Evolutionary conservation across 192 early-diverging fungal genomes (phyloP).

Genomic region (Coemansia sp.): DNA sequence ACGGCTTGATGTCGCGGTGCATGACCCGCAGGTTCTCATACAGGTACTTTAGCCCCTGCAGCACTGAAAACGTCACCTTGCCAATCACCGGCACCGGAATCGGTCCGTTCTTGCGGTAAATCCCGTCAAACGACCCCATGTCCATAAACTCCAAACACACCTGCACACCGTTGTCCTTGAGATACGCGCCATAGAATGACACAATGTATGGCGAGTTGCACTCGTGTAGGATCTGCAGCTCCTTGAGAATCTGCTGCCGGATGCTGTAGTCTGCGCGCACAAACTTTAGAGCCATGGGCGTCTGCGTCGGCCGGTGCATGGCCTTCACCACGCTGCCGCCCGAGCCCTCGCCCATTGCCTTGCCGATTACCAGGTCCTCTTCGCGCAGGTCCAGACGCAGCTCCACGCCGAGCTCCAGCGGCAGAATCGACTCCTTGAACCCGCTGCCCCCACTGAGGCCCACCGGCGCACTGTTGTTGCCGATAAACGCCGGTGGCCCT

Average conservation of each 20-base stretch:
- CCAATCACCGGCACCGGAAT: slow-evolving; percentile 87
- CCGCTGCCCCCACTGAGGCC: neutral
- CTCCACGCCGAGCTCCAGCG: slow-evolving; percentile 69
- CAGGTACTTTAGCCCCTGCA: slow-evolving; percentile 79
- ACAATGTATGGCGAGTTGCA: slow-evolving; percentile 96
- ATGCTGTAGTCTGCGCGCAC: slow-evolving; percentile 64
- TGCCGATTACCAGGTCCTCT: slow-evolving; percentile 76
- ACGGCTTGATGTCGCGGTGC: slow-evolving; percentile 92
- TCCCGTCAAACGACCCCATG: slow-evolving; percentile 84
- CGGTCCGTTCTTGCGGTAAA: slow-evolving; percentile 89
- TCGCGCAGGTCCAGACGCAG: slow-evolving; percentile 70
- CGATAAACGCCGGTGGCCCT: slow-evolving; percentile 4
- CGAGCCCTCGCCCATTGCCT: slow-evolving; percentile 89
- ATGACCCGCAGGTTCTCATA: slow-evolving; percentile 89
- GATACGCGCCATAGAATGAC: slow-evolving; percentile 94
- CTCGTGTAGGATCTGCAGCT: slow-evolving; percentile 94
- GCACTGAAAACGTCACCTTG: slow-evolving; percentile 75
- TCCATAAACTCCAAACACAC: slow-evolving; percentile 99
- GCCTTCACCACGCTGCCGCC: slow-evolving; percentile 90
- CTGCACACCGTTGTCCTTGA: slow-evolving; percentile 76
- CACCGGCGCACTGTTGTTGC: slow-evolving; percentile 21
- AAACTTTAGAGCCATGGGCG: slow-evolving; percentile 90
- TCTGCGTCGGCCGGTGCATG: slow-evolving; percentile 80
- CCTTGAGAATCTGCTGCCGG: slow-evolving; percentile 89
- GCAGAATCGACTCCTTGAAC: slow-evolving; percentile 25